phyloP scores from a whole-genome alignment of 208 protist genomes.

The Crithidia sp. region DNA sequence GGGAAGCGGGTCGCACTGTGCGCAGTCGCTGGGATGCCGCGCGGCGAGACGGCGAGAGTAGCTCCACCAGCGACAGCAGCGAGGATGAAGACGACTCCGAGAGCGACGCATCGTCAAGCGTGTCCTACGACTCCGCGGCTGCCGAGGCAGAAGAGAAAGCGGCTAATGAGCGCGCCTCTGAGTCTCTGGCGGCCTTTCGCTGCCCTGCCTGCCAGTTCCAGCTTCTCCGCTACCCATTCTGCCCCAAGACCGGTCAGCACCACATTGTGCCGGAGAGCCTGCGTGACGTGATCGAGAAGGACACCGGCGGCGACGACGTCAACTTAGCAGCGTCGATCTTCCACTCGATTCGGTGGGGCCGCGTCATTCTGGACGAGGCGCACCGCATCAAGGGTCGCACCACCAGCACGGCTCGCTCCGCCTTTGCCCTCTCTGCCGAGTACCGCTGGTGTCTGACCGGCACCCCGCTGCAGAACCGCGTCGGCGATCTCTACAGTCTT shows the following conservation, averaged over 20 bases:
- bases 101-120: constrained; percentile 24
- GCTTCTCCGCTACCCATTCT: constrained; percentile 82
- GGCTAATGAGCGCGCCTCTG: constrained; percentile 25
- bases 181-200: constrained; percentile 50
- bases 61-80: constrained; percentile 19
- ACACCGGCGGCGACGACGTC: constrained; percentile 79
- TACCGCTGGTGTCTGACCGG: constrained; percentile 94
- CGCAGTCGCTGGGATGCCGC: constrained; percentile 81
- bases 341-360: constrained; percentile 84
- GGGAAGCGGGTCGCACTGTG: constrained; percentile 84
- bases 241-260: constrained; percentile 86
- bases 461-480: constrained; percentile 97
- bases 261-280: constrained; percentile 72
- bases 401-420: constrained; percentile 85
- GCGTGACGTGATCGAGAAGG: constrained; percentile 72
- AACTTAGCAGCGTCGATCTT: constrained; percentile 73
- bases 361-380: constrained; percentile 94
- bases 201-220: constrained; percentile 82
- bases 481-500: constrained; percentile 96
- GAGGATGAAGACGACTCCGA: constrained; percentile 24
- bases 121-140: constrained; percentile 31
- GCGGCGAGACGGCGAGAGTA: constrained; percentile 25
- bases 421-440: constrained; percentile 80
- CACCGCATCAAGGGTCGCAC: constrained; percentile 93
- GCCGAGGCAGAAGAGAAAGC: constrained; percentile 44